Conservation (phyloP, 306 rosid genomes). For the Senna tora region DNA sequence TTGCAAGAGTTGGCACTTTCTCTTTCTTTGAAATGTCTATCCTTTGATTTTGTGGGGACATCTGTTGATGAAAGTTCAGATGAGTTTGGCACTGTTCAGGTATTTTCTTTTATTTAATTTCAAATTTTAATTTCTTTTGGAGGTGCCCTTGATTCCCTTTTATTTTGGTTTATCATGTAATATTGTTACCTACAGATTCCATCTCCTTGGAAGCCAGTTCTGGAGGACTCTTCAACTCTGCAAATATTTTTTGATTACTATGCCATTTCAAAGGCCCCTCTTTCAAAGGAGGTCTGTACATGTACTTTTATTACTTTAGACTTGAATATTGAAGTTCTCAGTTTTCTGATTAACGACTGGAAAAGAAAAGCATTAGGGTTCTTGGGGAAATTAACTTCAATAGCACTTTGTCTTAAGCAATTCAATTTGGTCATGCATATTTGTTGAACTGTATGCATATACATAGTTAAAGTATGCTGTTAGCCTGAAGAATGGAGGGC, state of each 20-base stretch:
- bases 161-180: conserved; percentile 37
- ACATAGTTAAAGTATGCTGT: background rate
- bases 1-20: conserved; percentile 98
- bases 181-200: conserved; percentile 74
- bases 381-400: conserved; percentile 1
- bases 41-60: conserved; percentile 98
- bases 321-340: conserved; percentile 25
- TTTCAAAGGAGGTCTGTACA: conserved; percentile 90
- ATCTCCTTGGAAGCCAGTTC: conserved; percentile 85
- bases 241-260: conserved; percentile 94
- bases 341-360: conserved; percentile 2
- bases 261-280: conserved; percentile 83
- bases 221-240: conserved; percentile 92
- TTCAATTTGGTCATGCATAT: background rate
- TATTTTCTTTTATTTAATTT: conserved; percentile 36
- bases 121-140: conserved; percentile 24
- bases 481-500: background rate
- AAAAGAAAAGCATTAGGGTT: conserved; percentile 8
- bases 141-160: conserved; percentile 31
- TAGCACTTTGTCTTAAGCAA: background rate
- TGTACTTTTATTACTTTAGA: conserved; percentile 30
- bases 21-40: conserved; percentile 88
- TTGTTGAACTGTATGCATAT: background rate
- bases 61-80: conserved; percentile 98
- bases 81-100: conserved; percentile 99